Evolutionary conservation across 108 stramenopile genomes (phyloP), one percentile per base, ranked within the genome.

Genomic region (Discostella pseudostelligera): DNA sequence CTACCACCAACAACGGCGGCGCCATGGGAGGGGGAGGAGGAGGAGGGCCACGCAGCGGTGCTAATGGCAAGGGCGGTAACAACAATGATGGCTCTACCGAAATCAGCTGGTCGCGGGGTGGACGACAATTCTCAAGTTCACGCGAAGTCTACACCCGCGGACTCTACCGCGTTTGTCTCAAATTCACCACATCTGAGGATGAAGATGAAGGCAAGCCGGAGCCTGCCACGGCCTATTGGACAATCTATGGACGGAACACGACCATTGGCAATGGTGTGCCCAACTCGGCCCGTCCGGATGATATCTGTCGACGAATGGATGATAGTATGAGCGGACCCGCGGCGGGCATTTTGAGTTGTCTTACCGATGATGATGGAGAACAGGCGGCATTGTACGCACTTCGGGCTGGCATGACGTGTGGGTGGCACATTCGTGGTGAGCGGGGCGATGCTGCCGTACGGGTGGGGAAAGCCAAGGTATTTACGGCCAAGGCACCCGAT

Each of bases 141-240:
- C 77, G 87, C 49, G 92, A 93, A 75, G 80, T 90, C n/a, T 93
- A 93, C 75, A 90, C 92, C 13, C 67, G 92, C 21, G 75, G 83
- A 8, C 78, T 93, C 8, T 90, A 72, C 61, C 82, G 92, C 56
- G 73, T 93, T 57, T 93, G 92, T 67, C 73, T 93, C 53, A 93
- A 93, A 81, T 93, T 93, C 61, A 93, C 92, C 59, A 93, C 92
- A 8, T 93, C 92, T 29, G 92, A 93, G 67, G 92, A 93, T 47
- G 92, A 93, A 51, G 92, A 93, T 50, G 92, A 93, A 70, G 92
- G 92, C 20, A 93, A 93, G 66, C 88, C 86, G n/a, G 92, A 93
- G 75, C 89, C 92, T 6, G 89, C 86, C 22, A 93, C 92, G 53
- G 87, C 92, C 22, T 93, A 84, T 48, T 93, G 92, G 92, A 90